A percentile compares a stretch with the other conserved stretches of the same genome.
phyloP scores from a whole-genome alignment of 495 filamentous ascomycete species.

The Pseudevernia furfuracea region DNA sequence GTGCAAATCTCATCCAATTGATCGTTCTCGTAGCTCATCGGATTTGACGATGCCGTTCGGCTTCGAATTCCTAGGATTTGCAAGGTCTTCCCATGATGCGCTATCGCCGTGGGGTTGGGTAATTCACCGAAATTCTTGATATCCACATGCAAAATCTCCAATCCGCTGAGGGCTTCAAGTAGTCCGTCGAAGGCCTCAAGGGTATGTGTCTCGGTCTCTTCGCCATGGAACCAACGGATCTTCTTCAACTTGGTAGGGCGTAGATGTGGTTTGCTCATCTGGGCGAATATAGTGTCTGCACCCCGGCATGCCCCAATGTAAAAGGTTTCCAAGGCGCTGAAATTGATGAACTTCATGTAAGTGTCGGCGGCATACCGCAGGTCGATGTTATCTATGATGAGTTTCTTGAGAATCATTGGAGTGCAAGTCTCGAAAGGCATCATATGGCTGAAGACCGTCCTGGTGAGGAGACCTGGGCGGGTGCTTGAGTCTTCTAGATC shows the following conservation, averaged over 20 bases:
- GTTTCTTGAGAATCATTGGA: constrained; percentile 14
- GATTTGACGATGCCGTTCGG: background rate
- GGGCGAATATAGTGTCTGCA: constrained; percentile 13
- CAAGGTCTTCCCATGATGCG: constrained; percentile 16
- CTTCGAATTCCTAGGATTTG: constrained; percentile 9
- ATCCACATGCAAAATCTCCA: constrained; percentile 16
- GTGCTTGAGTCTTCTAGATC: constrained; percentile 16
- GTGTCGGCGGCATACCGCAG: constrained; percentile 16
- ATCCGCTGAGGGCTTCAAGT: constrained; percentile 10
- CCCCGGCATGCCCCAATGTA: constrained; percentile 15
- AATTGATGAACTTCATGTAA: constrained; percentile 19
- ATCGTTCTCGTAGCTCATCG: constrained; percentile 14
- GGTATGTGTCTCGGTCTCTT: constrained; percentile 14
- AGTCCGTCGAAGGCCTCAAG: constrained; percentile 19
- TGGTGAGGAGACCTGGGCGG: constrained; percentile 12
- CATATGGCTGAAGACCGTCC: constrained; percentile 16
- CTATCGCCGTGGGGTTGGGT: constrained; percentile 11
- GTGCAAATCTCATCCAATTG: constrained; percentile 17
- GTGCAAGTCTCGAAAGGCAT: constrained; percentile 15
- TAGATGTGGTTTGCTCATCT: constrained; percentile 16
- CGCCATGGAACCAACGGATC: constrained; percentile 16
- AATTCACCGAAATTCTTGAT: constrained; percentile 5
- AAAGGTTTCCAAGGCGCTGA: constrained; percentile 15
- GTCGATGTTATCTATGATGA: constrained; percentile 16
- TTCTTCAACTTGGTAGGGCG: constrained; percentile 16